phyloP scores from a whole-genome alignment of 2,329 filamentous ascomycete species.

The Epichloe scottii region DNA sequence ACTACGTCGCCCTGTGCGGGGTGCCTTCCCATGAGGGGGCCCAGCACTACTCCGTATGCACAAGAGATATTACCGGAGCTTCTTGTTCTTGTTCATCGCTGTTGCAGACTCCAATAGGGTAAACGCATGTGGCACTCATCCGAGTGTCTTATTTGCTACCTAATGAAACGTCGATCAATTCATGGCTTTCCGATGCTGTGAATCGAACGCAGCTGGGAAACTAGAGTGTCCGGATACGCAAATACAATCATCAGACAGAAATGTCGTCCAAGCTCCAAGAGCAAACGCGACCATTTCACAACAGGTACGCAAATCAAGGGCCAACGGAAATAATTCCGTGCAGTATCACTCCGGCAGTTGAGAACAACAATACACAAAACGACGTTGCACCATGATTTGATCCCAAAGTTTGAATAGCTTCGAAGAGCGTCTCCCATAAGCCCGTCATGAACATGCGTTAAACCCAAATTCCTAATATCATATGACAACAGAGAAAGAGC shows the following conservation, averaged over 20 bases:
- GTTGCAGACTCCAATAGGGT: not conserved
- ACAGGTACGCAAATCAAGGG: not conserved
- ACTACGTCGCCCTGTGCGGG: too few relatives aligned
- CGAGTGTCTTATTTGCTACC: not conserved
- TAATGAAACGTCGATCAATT: not conserved
- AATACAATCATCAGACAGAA: too few relatives aligned
- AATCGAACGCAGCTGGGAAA: not conserved
- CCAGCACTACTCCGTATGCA: not conserved
- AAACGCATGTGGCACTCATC: not conserved
- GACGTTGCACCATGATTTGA: not conserved
- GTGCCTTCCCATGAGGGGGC: too few relatives aligned
- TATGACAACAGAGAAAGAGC: slow-evolving; percentile 10
- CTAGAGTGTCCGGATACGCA: too few relatives aligned
- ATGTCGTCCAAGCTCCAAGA: too few relatives aligned
- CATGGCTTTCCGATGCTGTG: not conserved
- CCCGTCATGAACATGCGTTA: slow-evolving; percentile 4
- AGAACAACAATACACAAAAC: not conserved
- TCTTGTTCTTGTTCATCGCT: not conserved
- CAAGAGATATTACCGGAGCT: not conserved
- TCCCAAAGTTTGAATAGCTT: not conserved
- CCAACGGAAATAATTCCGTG: not conserved
- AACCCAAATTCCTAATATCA: slow-evolving; percentile 1
- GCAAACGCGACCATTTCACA: not conserved
- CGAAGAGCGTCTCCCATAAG: not conserved
- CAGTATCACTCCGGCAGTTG: not conserved